A percentile compares a stretch with the other conserved stretches of the same genome.
These are phyloP conservation scores for Xylaria nigripes DNA, from an alignment of 495 filamentous ascomycete species.

Conservation along the genomic window DNA sequence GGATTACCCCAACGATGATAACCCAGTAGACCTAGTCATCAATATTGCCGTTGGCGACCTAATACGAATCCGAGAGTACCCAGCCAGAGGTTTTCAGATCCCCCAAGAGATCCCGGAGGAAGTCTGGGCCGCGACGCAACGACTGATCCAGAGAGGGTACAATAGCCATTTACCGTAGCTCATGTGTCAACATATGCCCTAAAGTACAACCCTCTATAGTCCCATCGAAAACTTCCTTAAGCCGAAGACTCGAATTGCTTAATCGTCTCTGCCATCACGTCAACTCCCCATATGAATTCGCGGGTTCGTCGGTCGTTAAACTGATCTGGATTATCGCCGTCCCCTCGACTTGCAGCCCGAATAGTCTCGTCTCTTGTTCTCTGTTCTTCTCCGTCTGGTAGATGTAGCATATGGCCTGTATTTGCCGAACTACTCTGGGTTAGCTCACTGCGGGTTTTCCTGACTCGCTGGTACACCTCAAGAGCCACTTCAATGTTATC, in stretches of 20 bases:
- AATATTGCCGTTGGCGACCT: conserved; percentile 34
- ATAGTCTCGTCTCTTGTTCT: conserved; percentile 11
- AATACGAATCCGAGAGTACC: conserved; percentile 31
- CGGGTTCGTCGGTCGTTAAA: conserved; percentile 13
- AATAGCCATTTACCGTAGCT: conserved; percentile 25
- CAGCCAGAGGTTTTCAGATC: conserved; percentile 29
- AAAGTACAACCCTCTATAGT: neutral
- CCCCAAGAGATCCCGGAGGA: conserved; percentile 28
- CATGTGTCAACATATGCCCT: neutral
- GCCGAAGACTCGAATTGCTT: neutral
- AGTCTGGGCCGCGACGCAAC: conserved; percentile 29
- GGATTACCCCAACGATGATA: conserved; percentile 29
- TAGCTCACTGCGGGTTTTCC: conserved; percentile 12
- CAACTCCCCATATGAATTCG: conserved; percentile 14
- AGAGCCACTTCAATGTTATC: conserved; percentile 11
- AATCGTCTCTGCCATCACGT: conserved; percentile 10
- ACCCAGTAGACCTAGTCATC: conserved; percentile 28
- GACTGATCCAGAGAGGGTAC: conserved; percentile 28
- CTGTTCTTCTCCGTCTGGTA: conserved; percentile 21
- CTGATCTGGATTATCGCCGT: conserved; percentile 9
- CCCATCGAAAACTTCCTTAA: no score
- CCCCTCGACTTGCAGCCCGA: neutral
- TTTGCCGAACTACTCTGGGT: conserved; percentile 13
- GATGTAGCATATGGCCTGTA: conserved; percentile 17
- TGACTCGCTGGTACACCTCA: conserved; percentile 12